phyloP scores from a whole-genome alignment of 176 grass and related monocot genomes.

The Hsuehochloa calcarea region DNA sequence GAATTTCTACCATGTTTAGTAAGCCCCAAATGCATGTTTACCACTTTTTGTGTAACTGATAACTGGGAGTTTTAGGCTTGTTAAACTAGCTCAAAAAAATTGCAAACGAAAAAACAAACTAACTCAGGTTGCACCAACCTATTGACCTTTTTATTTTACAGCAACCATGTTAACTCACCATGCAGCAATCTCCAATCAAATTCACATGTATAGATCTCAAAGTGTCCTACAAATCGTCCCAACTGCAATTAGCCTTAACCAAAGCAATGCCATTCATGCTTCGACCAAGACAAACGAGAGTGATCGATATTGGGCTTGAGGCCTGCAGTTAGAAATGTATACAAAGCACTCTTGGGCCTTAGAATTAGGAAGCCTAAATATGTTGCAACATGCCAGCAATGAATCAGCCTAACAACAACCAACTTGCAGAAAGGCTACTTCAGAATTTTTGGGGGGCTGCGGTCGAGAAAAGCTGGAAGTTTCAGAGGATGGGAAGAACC shows the following conservation, averaged over 20 bases:
- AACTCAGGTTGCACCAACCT: not conserved
- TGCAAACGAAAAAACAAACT: not conserved
- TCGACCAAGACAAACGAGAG: not conserved
- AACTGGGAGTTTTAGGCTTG: not conserved
- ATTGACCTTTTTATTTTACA: not conserved
- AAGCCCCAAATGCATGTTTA: not conserved
- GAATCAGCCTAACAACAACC: not conserved
- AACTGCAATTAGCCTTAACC: not conserved
- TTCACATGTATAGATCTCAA: not conserved
- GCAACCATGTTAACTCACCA: not conserved
- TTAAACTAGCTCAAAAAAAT: not conserved
- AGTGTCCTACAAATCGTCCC: not conserved
- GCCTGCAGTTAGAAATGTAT: slow-evolving; percentile 1
- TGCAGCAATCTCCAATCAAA: not conserved
- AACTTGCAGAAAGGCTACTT: not conserved
- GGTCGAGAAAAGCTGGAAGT: not conserved
- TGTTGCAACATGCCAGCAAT: not conserved
- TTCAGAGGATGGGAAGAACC: not conserved
- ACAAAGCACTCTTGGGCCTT: not conserved
- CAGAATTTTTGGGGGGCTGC: not conserved
- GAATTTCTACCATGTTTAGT: not conserved
- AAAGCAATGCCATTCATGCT: not conserved
- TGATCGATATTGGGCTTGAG: not conserved
- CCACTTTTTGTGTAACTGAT: not conserved
- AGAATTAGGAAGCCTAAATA: not conserved